Conservation (phyloP, 305 asterid genomes). For the Fraxinus greggii region DNA sequence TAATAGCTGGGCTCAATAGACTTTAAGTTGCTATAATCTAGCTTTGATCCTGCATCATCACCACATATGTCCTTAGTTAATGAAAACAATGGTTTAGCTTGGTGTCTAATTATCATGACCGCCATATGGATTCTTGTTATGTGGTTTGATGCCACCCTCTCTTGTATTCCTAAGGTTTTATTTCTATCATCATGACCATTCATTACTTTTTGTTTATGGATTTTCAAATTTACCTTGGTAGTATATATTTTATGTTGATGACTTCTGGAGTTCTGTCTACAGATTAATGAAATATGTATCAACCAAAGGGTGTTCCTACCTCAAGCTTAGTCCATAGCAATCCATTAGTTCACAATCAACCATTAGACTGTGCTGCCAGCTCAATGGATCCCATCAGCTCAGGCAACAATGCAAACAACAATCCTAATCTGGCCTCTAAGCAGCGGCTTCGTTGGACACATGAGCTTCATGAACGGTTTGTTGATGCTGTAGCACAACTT, state of each 20-base stretch:
- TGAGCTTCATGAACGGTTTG: constrained; percentile 86
- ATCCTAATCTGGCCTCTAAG: constrained; percentile 61
- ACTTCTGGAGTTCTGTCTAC: constrained; percentile 13
- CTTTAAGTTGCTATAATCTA: neutral
- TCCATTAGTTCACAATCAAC: constrained; percentile 36
- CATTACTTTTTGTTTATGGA: neutral
- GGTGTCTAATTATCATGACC: neutral
- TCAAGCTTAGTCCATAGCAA: constrained; percentile 47
- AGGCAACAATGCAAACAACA: constrained; percentile 45
- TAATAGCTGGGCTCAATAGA: neutral
- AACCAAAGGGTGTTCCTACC: constrained; percentile 44
- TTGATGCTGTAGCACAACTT: constrained; percentile 88
- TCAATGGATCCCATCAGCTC: constrained; percentile 53
- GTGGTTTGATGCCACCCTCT: neutral
- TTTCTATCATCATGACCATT: constrained; percentile 1
- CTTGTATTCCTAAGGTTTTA: neutral
- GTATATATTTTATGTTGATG: constrained; percentile 12
- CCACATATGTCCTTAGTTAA: neutral
- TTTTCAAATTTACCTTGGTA: neutral
- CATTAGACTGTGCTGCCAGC: constrained; percentile 43
- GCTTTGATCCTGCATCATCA: neutral
- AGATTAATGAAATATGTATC: constrained; percentile 47
- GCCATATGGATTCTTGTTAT: neutral
- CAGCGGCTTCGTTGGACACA: constrained; percentile 92
- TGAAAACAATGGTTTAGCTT: neutral